Percentiles rank a stretch among this genome's conserved stretches.
These are phyloP conservation scores for Phascolomyces articulosus DNA, from an alignment of 371 early-diverging fungal species.

Conservation along the genomic window DNA sequence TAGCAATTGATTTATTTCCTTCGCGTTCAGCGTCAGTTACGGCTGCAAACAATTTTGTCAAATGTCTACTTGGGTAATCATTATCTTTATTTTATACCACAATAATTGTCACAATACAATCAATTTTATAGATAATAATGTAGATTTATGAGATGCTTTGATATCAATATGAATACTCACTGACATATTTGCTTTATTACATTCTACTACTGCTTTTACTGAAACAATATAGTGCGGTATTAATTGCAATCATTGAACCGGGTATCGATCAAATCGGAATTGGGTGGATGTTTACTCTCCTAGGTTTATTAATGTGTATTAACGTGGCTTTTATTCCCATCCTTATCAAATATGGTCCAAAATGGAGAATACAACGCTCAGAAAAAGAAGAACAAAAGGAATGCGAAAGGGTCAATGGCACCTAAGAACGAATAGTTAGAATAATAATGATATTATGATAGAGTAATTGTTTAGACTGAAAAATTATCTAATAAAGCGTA, in stretches of 20 bases:
- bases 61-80: slow-evolving; percentile 39
- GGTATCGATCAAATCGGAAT: slow-evolving; percentile 33
- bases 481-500: no score
- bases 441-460: no score
- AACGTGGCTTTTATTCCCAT: not conserved
- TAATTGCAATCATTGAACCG: slow-evolving; percentile 31
- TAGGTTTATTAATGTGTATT: slow-evolving; percentile 21
- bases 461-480: no score
- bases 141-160: no score
- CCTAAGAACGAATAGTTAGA: no score
- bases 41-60: slow-evolving; percentile 43
- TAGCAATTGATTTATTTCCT: slow-evolving; percentile 43
- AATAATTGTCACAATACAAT: no score
- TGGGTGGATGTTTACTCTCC: slow-evolving; percentile 38
- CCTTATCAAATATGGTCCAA: slow-evolving; percentile 4
- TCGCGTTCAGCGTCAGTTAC: slow-evolving; percentile 45
- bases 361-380: slow-evolving; percentile 7
- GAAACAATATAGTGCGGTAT: slow-evolving; percentile 24
- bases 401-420: no score
- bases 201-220: no score
- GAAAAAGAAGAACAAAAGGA: not conserved
- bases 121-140: no score
- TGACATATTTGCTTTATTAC: no score
- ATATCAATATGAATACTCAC: no score
- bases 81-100: no score